Percentiles rank a stretch among this genome's conserved stretches.
These are phyloP conservation scores for Fusarium sp. DNA, from an alignment of 2,329 filamentous ascomycete species.

Conservation along the genomic window DNA sequence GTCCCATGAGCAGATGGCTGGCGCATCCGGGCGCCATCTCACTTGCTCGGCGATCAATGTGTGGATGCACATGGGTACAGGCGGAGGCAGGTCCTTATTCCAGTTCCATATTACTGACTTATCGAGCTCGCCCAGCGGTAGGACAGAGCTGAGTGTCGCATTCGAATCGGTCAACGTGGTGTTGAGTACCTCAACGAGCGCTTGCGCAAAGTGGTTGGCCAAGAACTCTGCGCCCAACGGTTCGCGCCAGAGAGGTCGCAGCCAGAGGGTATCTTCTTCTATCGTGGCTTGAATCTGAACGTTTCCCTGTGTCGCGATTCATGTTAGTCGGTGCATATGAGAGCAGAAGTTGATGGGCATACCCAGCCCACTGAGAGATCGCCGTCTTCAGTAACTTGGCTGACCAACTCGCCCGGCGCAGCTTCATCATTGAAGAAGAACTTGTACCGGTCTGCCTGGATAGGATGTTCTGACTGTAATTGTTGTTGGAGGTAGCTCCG, in stretches of 20 bases:
- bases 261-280: conserved; percentile 37
- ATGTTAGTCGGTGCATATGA: conserved; percentile 4
- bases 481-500: conserved; percentile 35
- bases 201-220: conserved; percentile 43
- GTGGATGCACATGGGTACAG: conserved; percentile 43
- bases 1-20: conserved; percentile 53
- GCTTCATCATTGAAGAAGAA: conserved; percentile 47
- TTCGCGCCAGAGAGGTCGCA: conserved; percentile 44
- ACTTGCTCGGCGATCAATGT: conserved; percentile 47
- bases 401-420: conserved; percentile 29
- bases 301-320: conserved; percentile 36
- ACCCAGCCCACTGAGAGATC: conserved; percentile 42
- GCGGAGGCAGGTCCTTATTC: conserved; percentile 44
- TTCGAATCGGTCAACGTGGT: conserved; percentile 36
- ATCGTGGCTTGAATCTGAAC: conserved; percentile 43
- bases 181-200: conserved; percentile 46
- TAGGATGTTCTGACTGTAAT: conserved; percentile 14
- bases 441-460: conserved; percentile 16
- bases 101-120: conserved; percentile 45
- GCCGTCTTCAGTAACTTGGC: conserved; percentile 22
- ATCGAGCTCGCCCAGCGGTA: conserved; percentile 43
- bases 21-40: conserved; percentile 40
- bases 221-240: conserved; percentile 45
- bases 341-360: conserved; percentile 1
- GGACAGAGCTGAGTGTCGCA: conserved; percentile 30